phyloP scores from a whole-genome alignment of 352 stramenopile genomes.

The Globisporangium emineosum region DNA sequence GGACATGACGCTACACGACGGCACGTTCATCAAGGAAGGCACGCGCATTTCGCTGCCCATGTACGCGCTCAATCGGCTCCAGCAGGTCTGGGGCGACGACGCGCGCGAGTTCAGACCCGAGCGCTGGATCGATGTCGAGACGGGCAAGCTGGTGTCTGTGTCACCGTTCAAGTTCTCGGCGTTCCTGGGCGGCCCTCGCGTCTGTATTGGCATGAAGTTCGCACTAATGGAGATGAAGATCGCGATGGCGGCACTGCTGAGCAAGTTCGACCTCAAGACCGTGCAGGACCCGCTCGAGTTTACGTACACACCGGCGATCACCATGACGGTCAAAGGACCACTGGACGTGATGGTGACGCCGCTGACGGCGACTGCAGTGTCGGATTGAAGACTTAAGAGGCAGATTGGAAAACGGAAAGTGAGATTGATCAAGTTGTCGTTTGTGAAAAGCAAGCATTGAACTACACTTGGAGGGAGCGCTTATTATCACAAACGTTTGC shows the following conservation, averaged over 20 bases:
- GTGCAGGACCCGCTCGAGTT: conserved; percentile 39
- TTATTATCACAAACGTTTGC: too few species aligned
- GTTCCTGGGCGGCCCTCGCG: background rate
- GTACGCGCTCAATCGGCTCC: background rate
- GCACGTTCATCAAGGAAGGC: conserved; percentile 22
- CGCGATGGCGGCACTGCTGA: conserved; percentile 41
- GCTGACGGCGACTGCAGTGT: background rate
- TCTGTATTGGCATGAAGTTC: background rate
- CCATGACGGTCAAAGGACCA: conserved; percentile 34
- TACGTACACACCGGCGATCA: conserved; percentile 51
- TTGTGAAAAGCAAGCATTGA: too few species aligned
- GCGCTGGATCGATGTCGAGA: conserved; percentile 45
- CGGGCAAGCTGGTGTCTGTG: background rate
- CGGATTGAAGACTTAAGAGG: too few species aligned
- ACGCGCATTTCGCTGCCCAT: background rate
- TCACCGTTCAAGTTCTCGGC: background rate
- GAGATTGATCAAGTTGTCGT: too few species aligned
- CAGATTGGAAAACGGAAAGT: too few species aligned
- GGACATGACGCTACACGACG: conserved; percentile 43
- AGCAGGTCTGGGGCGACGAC: conserved; percentile 57
- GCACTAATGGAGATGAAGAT: conserved; percentile 46
- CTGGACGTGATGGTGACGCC: conserved; percentile 10
- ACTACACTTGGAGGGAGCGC: too few species aligned
- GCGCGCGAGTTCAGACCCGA: conserved; percentile 42
- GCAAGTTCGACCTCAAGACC: conserved; percentile 45